Evolutionary conservation across 805 yeast genomes (phyloP).

Genomic region (Saccharomycopsis selenospora): DNA sequence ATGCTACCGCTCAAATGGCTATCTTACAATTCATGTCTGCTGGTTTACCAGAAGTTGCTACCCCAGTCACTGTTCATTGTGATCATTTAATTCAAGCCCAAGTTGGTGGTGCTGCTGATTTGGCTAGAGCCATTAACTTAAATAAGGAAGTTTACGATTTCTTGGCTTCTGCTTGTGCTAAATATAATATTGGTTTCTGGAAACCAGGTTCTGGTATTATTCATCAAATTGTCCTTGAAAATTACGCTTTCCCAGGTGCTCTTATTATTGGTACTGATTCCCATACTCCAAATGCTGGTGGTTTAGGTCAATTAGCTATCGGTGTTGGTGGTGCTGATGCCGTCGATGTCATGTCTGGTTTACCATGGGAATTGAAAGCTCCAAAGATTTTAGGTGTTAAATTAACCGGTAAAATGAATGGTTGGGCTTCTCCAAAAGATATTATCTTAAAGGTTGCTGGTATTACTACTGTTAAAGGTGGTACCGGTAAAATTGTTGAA

Average conservation of each 20-base stretch:
- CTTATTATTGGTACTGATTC: slow-evolving; percentile 95
- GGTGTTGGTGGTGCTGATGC: slow-evolving; percentile 99
- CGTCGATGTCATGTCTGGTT: slow-evolving; percentile 89
- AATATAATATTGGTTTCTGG: slow-evolving; percentile 98
- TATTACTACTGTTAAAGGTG: slow-evolving; percentile 92
- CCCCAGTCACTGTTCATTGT: slow-evolving; percentile 95
- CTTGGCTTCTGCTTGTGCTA: slow-evolving; percentile 81
- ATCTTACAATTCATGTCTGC: slow-evolving; percentile 94
- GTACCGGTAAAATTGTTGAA: slow-evolving; percentile 95
- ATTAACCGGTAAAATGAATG: slow-evolving; percentile 83
- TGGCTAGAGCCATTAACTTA: slow-evolving; percentile 76
- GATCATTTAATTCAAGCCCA: slow-evolving; percentile 97
- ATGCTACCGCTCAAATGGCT: slow-evolving; percentile 99
- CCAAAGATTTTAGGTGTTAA: slow-evolving; percentile 94
- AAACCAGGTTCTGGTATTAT: slow-evolving; percentile 98
- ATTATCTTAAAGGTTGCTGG: slow-evolving; percentile 91
- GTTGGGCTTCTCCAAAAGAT: slow-evolving; percentile 98
- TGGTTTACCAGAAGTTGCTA: slow-evolving; percentile 84
- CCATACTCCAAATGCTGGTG: slow-evolving; percentile 98
- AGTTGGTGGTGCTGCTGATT: slow-evolving; percentile 80
- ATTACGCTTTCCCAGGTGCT: slow-evolving; percentile 96
- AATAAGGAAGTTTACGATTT: slow-evolving; percentile 95
- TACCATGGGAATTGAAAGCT: slow-evolving; percentile 97
- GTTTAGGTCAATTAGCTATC: slow-evolving; percentile 93
- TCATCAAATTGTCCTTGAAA: slow-evolving; percentile 93